Evolutionary conservation across 108 stramenopile genomes (phyloP).

Genomic region (Skeletonema grethae): DNA sequence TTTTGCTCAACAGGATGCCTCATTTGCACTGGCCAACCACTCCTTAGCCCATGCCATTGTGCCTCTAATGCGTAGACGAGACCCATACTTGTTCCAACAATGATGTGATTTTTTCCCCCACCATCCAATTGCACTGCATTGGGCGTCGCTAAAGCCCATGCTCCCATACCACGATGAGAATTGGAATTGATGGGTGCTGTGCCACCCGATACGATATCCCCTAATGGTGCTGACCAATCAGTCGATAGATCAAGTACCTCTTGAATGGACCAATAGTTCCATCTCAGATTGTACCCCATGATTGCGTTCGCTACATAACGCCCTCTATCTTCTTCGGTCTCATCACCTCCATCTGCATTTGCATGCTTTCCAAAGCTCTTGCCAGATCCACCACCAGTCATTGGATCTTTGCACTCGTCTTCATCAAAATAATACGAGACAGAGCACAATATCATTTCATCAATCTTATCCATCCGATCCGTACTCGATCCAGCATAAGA

Average conservation of each 20-base stretch:
- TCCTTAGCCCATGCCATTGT: conserved; percentile 36
- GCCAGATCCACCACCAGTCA: conserved; percentile 44
- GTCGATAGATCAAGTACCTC: conserved; percentile 80
- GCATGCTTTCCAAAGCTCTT: conserved; percentile 56
- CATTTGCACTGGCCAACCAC: conserved; percentile 77
- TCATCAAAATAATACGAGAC: conserved; percentile 87
- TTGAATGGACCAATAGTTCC: conserved; percentile 60
- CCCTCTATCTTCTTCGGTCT: conserved; percentile 71
- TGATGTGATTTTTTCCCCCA: conserved; percentile 57
- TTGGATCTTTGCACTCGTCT: conserved; percentile 78
- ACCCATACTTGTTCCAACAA: conserved; percentile 84
- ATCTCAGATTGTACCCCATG: conserved; percentile 66
- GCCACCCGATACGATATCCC: conserved; percentile 56
- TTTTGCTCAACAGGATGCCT: conserved; percentile 66
- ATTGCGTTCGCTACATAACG: conserved; percentile 77
- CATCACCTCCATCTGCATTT: conserved; percentile 74
- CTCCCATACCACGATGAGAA: conserved; percentile 59
- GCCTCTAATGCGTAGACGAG: conserved; percentile 72
- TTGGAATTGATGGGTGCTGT: conserved; percentile 51
- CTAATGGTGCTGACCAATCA: conserved; percentile 76
- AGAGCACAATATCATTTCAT: conserved; percentile 67
- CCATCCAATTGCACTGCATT: conserved; percentile 76
- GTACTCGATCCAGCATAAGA: conserved; percentile 36
- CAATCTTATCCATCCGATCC: conserved; percentile 51
- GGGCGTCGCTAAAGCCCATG: conserved; percentile 78